Evolutionary conservation across 2,329 filamentous ascomycete genomes (phyloP).

Genomic region (Aureobasidium sp.): DNA sequence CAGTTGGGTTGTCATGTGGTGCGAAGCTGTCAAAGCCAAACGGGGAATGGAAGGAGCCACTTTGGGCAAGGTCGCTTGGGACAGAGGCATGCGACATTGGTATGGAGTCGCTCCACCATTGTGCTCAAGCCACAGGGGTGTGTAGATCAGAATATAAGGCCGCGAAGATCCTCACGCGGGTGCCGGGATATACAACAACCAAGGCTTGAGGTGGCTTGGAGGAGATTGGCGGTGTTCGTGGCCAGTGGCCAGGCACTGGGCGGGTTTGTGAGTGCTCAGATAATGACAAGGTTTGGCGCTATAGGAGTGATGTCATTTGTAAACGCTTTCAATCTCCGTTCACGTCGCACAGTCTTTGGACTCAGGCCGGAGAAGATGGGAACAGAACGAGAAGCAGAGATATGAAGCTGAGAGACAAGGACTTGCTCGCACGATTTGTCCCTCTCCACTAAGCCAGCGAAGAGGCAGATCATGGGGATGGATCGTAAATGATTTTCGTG

Average conservation of each 20-base stretch:
- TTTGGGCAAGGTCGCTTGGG: background rate
- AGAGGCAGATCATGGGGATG: background rate
- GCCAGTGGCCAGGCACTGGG: background rate
- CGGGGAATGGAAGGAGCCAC: background rate
- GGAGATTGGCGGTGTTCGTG: constrained; percentile 4
- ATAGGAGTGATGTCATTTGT: background rate
- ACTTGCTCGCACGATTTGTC: background rate
- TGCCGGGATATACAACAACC: background rate
- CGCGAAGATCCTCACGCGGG: constrained; percentile 1
- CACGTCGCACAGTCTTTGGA: background rate
- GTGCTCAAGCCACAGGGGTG: constrained; percentile 12
- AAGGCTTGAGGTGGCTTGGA: background rate
- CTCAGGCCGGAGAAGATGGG: background rate
- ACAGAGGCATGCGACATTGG: background rate
- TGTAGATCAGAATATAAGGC: constrained; percentile 10
- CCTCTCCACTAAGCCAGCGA: background rate
- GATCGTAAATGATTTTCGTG: constrained; percentile 4
- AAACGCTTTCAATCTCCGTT: constrained; percentile 9
- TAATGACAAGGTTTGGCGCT: constrained; percentile 4
- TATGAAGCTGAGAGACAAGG: background rate
- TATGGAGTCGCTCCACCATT: background rate
- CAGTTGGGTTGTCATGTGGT: constrained; percentile 6
- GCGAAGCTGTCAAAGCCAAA: constrained; percentile 2
- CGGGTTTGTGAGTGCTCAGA: background rate
- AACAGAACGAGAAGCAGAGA: background rate